Evolutionary conservation across 768 basidiomycete genomes (phyloP), one percentile per base, ranked within the genome.

Genomic region (Pulveroboletus sp.): DNA sequence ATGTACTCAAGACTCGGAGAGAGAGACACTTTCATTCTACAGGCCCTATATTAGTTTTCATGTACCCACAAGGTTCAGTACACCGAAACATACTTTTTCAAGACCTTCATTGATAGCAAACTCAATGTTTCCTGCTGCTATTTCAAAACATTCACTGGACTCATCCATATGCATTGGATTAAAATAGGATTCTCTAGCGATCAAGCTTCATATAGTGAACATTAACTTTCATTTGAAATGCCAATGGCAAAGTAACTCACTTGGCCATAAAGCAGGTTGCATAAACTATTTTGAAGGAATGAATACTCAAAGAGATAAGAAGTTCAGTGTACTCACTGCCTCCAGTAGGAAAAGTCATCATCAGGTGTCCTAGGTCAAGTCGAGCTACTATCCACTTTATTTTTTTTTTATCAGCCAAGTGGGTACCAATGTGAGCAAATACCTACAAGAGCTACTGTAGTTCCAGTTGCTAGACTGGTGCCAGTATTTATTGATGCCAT

Each of bases 131-230:
- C 17, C 5, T 37, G 12, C 25, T 45, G 11, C n/a, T 17, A 45
- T 39, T 33, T 4, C n/a, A 42, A 24, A 5, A 21, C 11, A 40
- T 32, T 39, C 45, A 47, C 9, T 10, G 27, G 24, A 36, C 38
- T 47, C 38, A 31, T 50, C 33, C n/a, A 8, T 11, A 10, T 47
- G 29, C 13, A 10, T 31, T 11, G 43, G 37, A 32, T 24, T 13
- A 29, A 68, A 49, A 25, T 64, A 68, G 16, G 66, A 68, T 20
- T 57, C 55, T 24, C 59, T 66, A 35, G 64, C 59, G 51, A 66
- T 50, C 4, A 64, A 49, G 29, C 66, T 65, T 40, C 14, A 33
- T 4, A 16, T 19, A 5, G 0, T 14, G 32, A 1, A 38, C 34
- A 11, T 63, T 38, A 54, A 33, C 20, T 6, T 14, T 5, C 5